Evolutionary conservation across 2,329 filamentous ascomycete species (phyloP), one percentile per base, ranked within the genome.

Genomic region (Alternaria tenuissima): DNA sequence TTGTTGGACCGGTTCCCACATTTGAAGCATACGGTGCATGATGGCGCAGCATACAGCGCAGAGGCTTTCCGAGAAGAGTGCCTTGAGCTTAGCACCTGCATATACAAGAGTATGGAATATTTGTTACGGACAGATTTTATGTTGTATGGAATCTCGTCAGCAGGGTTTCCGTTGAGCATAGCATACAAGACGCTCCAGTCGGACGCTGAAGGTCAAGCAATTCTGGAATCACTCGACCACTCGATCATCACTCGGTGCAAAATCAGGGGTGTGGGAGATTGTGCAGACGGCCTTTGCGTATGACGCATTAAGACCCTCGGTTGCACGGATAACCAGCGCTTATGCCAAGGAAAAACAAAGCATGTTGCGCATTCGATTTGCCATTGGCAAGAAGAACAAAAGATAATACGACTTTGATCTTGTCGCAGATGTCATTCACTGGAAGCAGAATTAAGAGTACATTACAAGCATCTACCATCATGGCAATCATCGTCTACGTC

Each of bases 31-130:
- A 18, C 4, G 4, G 28, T 34, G 11, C 28, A 34, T 22, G 44
- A 48, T n/a, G 28, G 20, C n/a, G 44, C 18, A 11, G 44, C 28
- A 34, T 48, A 48, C 12, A 32, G 18, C 12, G 4, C 28, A 18
- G 18, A 48, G 16, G 28, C 44, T 20, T 22, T 34, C 12, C 44
- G 44, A 3, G 28, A 48, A 6, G 44, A 48, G 44, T 22, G 28
- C 7, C 18, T 34, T 2, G 44, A 34, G 4, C 44, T 48, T 4
- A 48, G 44, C 0, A 48, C 28, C 7, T 48, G n/a, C 28, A 48
- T 34, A 9, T 48, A 48, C 18, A 48, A 48, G 28, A 48, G 44
- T 18, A 34, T 48, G 44, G 44, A 48, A 14, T 48, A 48, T 34
- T 16, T 48, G 4, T 20, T 48, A 2, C 44, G 32, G 7, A 4